Evolutionary conservation across 441 rosid species (phyloP).

Genomic region (Adansonia madagascariensis): DNA sequence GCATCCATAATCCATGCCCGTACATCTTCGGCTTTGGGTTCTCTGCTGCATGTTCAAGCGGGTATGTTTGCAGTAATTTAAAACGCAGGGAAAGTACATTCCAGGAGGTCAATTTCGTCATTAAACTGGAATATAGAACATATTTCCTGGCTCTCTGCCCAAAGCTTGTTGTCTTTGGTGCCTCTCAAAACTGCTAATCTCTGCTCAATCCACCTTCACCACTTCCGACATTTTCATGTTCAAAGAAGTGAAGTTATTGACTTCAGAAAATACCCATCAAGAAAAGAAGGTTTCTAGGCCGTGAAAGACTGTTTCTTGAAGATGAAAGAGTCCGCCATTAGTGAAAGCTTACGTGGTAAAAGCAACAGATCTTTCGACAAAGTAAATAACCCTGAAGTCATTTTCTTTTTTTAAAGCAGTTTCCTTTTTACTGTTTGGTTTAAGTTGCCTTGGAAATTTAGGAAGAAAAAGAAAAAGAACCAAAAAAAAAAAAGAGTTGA

Average conservation of each 20-base stretch:
- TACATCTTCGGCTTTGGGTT: neutral
- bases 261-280: neutral
- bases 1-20: neutral
- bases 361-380: slow-evolving; percentile 29
- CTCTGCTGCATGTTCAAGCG: slow-evolving; percentile 7
- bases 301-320: neutral
- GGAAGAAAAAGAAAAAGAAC: neutral
- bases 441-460: neutral
- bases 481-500: slow-evolving; percentile 1
- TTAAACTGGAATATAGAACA: slow-evolving; percentile 17
- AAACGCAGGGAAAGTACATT: slow-evolving; percentile 2
- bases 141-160: slow-evolving; percentile 43
- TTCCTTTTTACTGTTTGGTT: slow-evolving; percentile 17
- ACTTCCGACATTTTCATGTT: slow-evolving; percentile 7
- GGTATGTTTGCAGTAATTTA: slow-evolving; percentile 18
- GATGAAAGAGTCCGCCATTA: slow-evolving; percentile 28
- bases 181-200: slow-evolving; percentile 26
- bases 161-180: slow-evolving; percentile 34
- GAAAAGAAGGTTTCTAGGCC: neutral
- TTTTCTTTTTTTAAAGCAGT: slow-evolving; percentile 31
- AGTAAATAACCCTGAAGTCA: neutral
- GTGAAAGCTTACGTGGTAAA: slow-evolving; percentile 22
- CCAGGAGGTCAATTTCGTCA: slow-evolving; percentile 38
- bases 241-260: neutral
- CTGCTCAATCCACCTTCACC: neutral